These are phyloP conservation scores for Kwoniella heveanensis DNA, from an alignment of 768 basidiomycete species.

Conservation along the genomic window DNA sequence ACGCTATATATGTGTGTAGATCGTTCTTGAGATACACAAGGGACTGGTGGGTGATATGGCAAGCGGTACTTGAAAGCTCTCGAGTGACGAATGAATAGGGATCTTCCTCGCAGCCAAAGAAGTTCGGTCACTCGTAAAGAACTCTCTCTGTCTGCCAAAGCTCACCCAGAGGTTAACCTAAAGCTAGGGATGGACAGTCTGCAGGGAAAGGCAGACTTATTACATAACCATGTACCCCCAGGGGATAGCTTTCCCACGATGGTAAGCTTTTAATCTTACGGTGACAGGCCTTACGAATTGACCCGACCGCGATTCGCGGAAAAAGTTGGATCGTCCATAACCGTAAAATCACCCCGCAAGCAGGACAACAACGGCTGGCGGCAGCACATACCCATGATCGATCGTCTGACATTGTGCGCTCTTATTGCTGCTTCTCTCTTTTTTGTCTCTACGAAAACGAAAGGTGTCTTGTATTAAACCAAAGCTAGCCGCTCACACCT, in stretches of 20 bases:
- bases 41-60: too few species aligned
- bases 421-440: not conserved
- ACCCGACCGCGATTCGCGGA: slow-evolving; percentile 8
- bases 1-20: too few species aligned
- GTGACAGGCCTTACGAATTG: not conserved
- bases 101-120: too few species aligned
- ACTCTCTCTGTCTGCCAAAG: not conserved
- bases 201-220: not conserved
- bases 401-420: not conserved
- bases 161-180: not conserved
- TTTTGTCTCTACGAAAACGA: too few species aligned
- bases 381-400: not conserved
- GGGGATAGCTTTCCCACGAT: not conserved
- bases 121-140: not conserved
- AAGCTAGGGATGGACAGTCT: not conserved
- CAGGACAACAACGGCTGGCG: too few species aligned
- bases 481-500: too few species aligned
- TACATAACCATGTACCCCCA: not conserved
- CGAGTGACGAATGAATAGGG: too few species aligned
- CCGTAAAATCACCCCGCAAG: too few species aligned
- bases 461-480: too few species aligned
- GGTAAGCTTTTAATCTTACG: not conserved
- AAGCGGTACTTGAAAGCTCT: too few species aligned
- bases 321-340: slow-evolving; percentile 2
- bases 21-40: too few species aligned